Base-by-base conservation (phyloP, 192 early-diverging fungal genomes). In the Coemansia pectinata region DNA sequence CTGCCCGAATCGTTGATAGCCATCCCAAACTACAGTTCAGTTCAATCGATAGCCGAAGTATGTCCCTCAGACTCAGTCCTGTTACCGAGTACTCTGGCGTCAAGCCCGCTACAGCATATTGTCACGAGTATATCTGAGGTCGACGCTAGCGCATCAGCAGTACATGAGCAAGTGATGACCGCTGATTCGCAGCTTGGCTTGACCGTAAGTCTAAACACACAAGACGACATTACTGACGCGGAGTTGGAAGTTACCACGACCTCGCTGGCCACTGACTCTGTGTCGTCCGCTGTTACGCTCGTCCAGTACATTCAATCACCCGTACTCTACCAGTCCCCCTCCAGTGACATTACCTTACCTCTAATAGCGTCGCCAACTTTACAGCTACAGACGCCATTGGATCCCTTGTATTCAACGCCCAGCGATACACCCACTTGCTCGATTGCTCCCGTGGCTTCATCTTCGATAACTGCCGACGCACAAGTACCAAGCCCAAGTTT, bases 151-250 rank as follows among this genome's bases (percentile, higher is more conserved):
- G 55, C 62, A 17, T 41, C 33, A 3, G 10, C 31, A 11, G 78
- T 81, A 2, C 60, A 40, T 19, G 78, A 81, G 57, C 78, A 81
- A 38, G 69, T 57, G 15, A 45, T 81, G 15, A 62, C 36, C 11
- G 27, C 64, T 1, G 78, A 81, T 6, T 31, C 62, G 38, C 73
- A 71, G 25, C 69, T 73, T 23, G 53, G 42, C 52, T 10, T 67
- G 5, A 39, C 45, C 7, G 36, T 58, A 2, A 23, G 52, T 38
- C 45, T 25, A 39, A 42, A 70, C 38, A 19, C 59, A 4, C 73
- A 67, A 14, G 73, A 76, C 21, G 73, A 69, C 5, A 52, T 64
- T 40, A 64, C 63, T 0, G 70, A 69, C 31, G 23, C 70, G 1
- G 70, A 75, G 17, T 12, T 72, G 4, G 52, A 55, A 55, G 27